Evolutionary conservation across 805 yeast genomes (phyloP), one percentile per base, ranked within the genome.

Genomic region (Zygosaccharomyces rouxii): DNA sequence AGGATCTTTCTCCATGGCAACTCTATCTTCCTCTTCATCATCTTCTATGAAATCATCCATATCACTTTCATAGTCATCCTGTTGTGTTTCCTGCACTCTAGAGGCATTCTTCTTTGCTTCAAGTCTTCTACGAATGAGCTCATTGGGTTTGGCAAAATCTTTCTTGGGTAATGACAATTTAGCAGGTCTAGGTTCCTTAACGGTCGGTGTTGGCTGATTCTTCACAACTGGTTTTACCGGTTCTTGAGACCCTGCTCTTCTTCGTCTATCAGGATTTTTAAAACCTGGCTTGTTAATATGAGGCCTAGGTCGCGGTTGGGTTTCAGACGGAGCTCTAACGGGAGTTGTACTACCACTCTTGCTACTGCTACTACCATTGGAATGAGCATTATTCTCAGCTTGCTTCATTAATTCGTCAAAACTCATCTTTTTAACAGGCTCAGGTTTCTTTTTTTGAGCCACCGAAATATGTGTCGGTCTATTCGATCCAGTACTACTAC

Each of bases 371-470:
- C 14, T 52, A 46, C 35, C 42, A 25, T 25, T 25, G 33, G 41
- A 26, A 23, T 46, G 38, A 38, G 58, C 55, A 46, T 68, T 77
- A 30, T 68, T 62, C 19, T 76, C 74, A 1, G 84, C 85, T 57
- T 76, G 76, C 51, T 74, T 76, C 82, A 81, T 79, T 45, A 81
- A 63, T 46, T 80, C 83, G 23, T 73, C 73, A 56, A 79, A 81
- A 14, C 77, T 66, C 63, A 79, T 63, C 55, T 78, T 77, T 53
- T 76, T 76, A 1, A 62, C 25, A 5, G 68, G 64, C 13, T 55
- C 59, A 7, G 50, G 49, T 31, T 47, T 53, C 31, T 40, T 51
- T 18, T 41, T 51, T 18, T 41, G 38, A 2, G 46, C 40, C 14
- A 35, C 18, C 7, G 42, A 19, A 11, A 37, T 14, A 28, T 22